phyloP scores from a whole-genome alignment of 345 rosid genomes.

The Psidium guajava region DNA sequence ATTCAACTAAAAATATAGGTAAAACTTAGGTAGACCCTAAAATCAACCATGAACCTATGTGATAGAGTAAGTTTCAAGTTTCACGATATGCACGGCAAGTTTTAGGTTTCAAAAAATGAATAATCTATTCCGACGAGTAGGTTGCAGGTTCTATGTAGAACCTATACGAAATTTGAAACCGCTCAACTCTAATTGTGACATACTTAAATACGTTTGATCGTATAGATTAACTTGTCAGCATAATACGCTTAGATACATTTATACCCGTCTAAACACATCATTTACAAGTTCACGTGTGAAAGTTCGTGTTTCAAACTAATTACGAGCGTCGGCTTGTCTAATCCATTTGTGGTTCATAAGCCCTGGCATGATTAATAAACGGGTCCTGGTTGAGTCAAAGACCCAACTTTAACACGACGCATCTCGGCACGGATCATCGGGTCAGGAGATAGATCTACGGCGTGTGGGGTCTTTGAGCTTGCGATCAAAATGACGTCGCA shows the following conservation, averaged over 20 bases:
- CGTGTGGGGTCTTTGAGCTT: neutral
- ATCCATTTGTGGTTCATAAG: neutral
- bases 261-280: neutral
- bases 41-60: too few relatives aligned
- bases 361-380: neutral
- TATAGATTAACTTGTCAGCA: accelerated
- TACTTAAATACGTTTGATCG: too few relatives aligned
- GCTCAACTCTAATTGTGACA: too few relatives aligned
- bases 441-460: neutral
- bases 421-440: neutral
- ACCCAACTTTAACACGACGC: too few relatives aligned
- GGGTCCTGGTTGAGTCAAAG: neutral
- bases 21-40: too few relatives aligned
- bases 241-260: neutral
- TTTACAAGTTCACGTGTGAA: neutral
- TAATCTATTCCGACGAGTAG: too few relatives aligned
- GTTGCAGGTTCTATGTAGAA: too few relatives aligned
- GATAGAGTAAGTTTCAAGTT: too few relatives aligned
- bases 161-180: too few relatives aligned
- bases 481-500: neutral
- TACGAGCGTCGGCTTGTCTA: neutral
- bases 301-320: neutral
- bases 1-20: too few relatives aligned
- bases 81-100: too few relatives aligned
- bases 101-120: too few relatives aligned